Base-by-base conservation (phyloP, 352 stramenopile species). In the Phytophthora cajani region DNA sequence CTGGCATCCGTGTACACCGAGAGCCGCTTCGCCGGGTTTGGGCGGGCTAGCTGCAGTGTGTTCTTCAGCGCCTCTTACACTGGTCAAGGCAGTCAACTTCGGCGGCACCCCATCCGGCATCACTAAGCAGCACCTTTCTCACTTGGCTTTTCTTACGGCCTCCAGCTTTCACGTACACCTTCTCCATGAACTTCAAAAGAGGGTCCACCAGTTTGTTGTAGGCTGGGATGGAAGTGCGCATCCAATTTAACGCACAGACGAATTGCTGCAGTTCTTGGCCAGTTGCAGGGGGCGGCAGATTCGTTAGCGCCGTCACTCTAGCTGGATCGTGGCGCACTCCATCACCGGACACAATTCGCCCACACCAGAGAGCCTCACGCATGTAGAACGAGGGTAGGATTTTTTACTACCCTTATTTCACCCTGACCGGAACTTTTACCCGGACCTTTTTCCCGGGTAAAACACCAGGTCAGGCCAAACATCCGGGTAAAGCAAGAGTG, bases 261-360 rank as follows among this genome's bases (percentile, higher is more conserved):
- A 63, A 66, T 40, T 58, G 47, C 23, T 66, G 47, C 32, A 58
- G 7, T 14, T 52, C 59, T 11, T 66, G 59, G n/a, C 59, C 50
- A 3, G 59, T 66, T 12, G n/a, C 58, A 11, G 59, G 47, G 0
- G 49, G 11, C 5, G 33, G 49, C 33, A 11, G 33, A 1, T 38
- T 38, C 33, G 33, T 38, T 38, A 38, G 33, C 33, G 33, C 33
- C 33, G 33, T 10, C 7, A 38, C 33, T 38, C 33, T 38, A 11
- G 33, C 33, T 38, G 33, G 33, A 11, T 38, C 33, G 7, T 38
- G 33, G 33, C 33, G 33, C 33, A 38, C 33, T 9, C 33, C 33
- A 11, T 38, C 33, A 14, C 33, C 33, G 11, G 3, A 38, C 33
- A 38, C 33, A 14, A 38, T 38, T 3, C 33, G 33, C 11, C 33